phyloP scores from a whole-genome alignment of 352 stramenopile genomes.

The Blastocystis hominis region DNA sequence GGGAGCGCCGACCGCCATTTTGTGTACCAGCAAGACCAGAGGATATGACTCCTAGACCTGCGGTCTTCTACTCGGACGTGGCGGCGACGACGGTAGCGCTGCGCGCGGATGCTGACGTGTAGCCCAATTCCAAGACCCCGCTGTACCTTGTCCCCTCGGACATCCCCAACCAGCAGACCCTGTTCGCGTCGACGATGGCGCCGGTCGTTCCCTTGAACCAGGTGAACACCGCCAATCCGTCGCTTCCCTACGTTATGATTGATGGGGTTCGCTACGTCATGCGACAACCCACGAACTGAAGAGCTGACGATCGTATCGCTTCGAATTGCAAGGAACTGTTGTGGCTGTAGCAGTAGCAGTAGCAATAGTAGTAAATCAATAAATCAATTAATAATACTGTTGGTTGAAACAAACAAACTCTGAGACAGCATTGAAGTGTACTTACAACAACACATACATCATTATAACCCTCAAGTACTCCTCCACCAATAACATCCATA shows the following conservation, averaged over 20 bases:
- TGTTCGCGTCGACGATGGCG: constrained; percentile 33
- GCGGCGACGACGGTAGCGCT: not conserved
- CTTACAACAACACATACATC: too few relatives aligned
- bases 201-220: constrained; percentile 1
- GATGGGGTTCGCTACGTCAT: constrained; percentile 34
- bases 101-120: not conserved
- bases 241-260: constrained; percentile 20
- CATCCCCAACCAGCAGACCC: constrained; percentile 48
- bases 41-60: not conserved
- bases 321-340: too few relatives aligned
- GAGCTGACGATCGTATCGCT: too few relatives aligned
- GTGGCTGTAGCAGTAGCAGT: too few relatives aligned
- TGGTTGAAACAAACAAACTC: too few relatives aligned
- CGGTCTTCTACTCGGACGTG: constrained; percentile 51
- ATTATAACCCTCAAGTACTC: not conserved
- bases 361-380: not conserved
- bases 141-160: constrained; percentile 45
- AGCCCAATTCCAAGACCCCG: constrained; percentile 17
- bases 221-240: not conserved
- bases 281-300: not conserved
- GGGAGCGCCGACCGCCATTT: not conserved
- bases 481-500: not conserved
- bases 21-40: not conserved
- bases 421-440: too few relatives aligned
- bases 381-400: too few relatives aligned